Base-by-base conservation (phyloP, 2,329 filamentous ascomycete species). In the Pseudogymnoascus sp. region DNA sequence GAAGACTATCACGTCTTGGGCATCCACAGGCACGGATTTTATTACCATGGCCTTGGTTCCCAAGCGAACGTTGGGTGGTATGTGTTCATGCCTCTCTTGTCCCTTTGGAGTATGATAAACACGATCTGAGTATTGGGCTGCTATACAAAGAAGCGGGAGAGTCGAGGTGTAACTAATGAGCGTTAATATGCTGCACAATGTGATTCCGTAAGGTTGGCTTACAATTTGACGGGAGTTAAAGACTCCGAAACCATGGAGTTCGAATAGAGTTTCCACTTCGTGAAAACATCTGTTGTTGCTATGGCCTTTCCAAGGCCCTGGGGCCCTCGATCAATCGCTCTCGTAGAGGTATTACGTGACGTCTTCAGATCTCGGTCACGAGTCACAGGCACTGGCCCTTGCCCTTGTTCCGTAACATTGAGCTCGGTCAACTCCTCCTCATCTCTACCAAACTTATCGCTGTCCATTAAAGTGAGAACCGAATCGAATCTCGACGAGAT, bases 41-140 rank as follows among this genome's bases (percentile, higher is more conserved):
- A 95, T 86, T 13, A 89, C 85, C 86, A 93, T 93, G 24, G 90
- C 88, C 71, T 92, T 93, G 0, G 89, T 88, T n/a, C 89, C 89
- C 3, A 82, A 79, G 17, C 80, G 79, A 81, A 86, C 89, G 71
- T 92, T 84, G 3, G 88, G 84, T 36, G 85, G 80, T 36, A 94
- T 80, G 66, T 89, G 88, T 1, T 86, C 80, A 67, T 89, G 84
- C 10, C 80, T 79, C 72, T 92, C 88, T 21, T 79, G 76, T 1
- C 82, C 81, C 0, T 76, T 75, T 0, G 89, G 85, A 36, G 81
- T 80, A 41, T 82, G 79, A 72, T 96, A 96, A 2, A 89, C 90
- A 36, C 83, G 80, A 64, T 88, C 83, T 0, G 90, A 89, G 71
- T 91, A 92, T 64, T 87, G 84, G 0, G 90, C 89, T 2, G 91